A percentile compares a stretch with the other conserved stretches of the same genome.
Conservation (phyloP, 768 basidiomycete genomes). For the Termitomyces sp. region DNA sequence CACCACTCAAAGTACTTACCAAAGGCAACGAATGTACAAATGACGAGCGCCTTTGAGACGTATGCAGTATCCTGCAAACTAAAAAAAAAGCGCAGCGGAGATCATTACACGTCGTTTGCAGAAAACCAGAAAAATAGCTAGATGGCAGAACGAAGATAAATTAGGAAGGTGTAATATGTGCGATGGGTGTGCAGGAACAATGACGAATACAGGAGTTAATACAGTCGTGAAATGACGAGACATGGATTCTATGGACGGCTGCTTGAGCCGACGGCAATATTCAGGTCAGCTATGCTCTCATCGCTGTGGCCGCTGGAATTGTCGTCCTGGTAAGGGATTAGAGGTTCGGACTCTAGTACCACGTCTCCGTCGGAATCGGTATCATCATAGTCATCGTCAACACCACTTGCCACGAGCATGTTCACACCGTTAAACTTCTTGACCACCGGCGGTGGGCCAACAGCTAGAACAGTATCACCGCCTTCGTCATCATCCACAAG, state of each 20-base stretch:
- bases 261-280: slow-evolving; percentile 14
- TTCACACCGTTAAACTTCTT: slow-evolving; percentile 33
- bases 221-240: neutral
- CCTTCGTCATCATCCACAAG: slow-evolving; percentile 23
- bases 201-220: slow-evolving; percentile 1
- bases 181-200: neutral
- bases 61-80: neutral
- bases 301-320: slow-evolving; percentile 2
- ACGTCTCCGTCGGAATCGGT: slow-evolving; percentile 61
- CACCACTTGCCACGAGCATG: slow-evolving; percentile 23
- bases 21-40: neutral
- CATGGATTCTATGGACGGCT: slow-evolving; percentile 6
- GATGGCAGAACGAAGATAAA: neutral
- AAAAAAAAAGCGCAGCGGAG: neutral
- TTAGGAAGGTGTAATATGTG: neutral
- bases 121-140: neutral
- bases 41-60: neutral
- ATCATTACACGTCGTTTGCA: slow-evolving; percentile 2
- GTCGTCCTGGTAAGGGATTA: slow-evolving; percentile 23
- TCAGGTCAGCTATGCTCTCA: slow-evolving; percentile 4
- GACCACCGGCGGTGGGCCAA: slow-evolving; percentile 43
- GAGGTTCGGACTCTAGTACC: slow-evolving; percentile 71
- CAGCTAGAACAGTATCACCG: slow-evolving; percentile 45
- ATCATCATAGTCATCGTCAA: slow-evolving; percentile 32
- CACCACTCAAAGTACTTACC: neutral